These are phyloP conservation scores for Dentipellis sp. DNA, from an alignment of 768 basidiomycete species.

Conservation along the genomic window DNA sequence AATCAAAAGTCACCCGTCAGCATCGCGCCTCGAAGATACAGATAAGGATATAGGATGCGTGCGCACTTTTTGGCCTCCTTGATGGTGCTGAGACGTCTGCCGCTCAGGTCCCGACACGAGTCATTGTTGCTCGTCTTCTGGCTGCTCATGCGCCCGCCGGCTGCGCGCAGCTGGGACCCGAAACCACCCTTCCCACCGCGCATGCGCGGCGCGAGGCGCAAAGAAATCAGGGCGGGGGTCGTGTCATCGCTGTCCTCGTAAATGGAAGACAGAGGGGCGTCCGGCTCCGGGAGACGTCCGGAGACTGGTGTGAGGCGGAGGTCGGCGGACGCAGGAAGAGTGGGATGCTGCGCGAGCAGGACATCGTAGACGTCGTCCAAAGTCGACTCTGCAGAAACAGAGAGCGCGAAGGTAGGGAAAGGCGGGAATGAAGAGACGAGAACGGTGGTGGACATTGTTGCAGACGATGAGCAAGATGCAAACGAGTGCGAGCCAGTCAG, in stretches of 20 bases:
- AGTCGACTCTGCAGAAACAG: constrained; percentile 30
- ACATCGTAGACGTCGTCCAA: constrained; percentile 33
- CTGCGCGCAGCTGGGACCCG: constrained; percentile 91
- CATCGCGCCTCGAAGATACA: background rate
- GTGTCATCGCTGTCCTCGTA: constrained; percentile 19
- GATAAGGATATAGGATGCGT: background rate
- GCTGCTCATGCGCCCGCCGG: constrained; percentile 95
- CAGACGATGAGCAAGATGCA: background rate
- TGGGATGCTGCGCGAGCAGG: constrained; percentile 36
- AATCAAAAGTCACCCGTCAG: background rate
- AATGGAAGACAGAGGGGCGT: constrained; percentile 26
- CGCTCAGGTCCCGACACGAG: constrained; percentile 87
- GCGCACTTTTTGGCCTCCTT: constrained; percentile 92
- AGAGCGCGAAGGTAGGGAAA: constrained; percentile 45
- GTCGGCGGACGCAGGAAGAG: constrained; percentile 33
- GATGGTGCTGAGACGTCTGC: constrained; percentile 83
- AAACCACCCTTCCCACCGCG: constrained; percentile 96
- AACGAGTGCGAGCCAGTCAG: background rate
- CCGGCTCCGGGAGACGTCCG: constrained; percentile 21
- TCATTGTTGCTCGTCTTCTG: constrained; percentile 95
- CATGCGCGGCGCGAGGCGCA: constrained; percentile 68
- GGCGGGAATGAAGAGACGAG: constrained; percentile 55
- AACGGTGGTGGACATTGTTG: constrained; percentile 38
- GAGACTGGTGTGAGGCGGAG: constrained; percentile 33
- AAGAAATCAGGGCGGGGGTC: constrained; percentile 35